Evolutionary conservation across 345 rosid species (phyloP).

Genomic region (Citrus glauca): DNA sequence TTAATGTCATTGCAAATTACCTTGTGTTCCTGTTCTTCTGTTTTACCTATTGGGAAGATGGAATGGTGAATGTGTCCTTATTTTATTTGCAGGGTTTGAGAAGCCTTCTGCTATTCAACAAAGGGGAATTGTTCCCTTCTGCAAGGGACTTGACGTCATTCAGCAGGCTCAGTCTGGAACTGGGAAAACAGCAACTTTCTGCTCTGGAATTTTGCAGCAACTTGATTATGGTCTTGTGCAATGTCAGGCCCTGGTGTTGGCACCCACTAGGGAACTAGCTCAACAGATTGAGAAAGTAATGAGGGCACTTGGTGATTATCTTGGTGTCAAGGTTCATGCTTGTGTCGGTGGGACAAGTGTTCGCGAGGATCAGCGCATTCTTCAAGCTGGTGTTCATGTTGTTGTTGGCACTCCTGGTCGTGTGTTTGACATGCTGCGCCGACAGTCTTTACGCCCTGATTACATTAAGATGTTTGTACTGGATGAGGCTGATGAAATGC

Average conservation of each 20-base stretch:
- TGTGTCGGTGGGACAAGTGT: slow-evolving; percentile 97
- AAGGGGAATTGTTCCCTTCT: slow-evolving; percentile 89
- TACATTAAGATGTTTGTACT: slow-evolving; percentile 80
- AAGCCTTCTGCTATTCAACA: slow-evolving; percentile 98
- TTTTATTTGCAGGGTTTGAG: slow-evolving; percentile 57
- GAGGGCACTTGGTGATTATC: slow-evolving; percentile 91
- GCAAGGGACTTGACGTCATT: slow-evolving; percentile 91
- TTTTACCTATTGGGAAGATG: background rate
- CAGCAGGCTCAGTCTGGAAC: slow-evolving; percentile 98
- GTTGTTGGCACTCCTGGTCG: slow-evolving; percentile 98
- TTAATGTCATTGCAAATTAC: background rate
- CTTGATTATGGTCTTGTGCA: slow-evolving; percentile 62
- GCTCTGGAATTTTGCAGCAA: slow-evolving; percentile 90
- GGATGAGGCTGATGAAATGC: slow-evolving; percentile 98
- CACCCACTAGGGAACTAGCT: slow-evolving; percentile 90
- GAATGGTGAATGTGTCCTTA: background rate
- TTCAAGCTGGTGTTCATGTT: slow-evolving; percentile 90
- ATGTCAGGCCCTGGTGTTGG: slow-evolving; percentile 86
- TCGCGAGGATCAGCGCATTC: slow-evolving; percentile 89
- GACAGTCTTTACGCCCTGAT: slow-evolving; percentile 84
- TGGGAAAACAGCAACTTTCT: slow-evolving; percentile 91
- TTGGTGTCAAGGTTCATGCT: slow-evolving; percentile 90
- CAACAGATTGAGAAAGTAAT: slow-evolving; percentile 97
- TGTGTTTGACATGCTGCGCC: slow-evolving; percentile 89
- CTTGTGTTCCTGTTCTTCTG: background rate